Conservation (phyloP, 164 flowering plant genomes). For the Brasenia schreberi region DNA sequence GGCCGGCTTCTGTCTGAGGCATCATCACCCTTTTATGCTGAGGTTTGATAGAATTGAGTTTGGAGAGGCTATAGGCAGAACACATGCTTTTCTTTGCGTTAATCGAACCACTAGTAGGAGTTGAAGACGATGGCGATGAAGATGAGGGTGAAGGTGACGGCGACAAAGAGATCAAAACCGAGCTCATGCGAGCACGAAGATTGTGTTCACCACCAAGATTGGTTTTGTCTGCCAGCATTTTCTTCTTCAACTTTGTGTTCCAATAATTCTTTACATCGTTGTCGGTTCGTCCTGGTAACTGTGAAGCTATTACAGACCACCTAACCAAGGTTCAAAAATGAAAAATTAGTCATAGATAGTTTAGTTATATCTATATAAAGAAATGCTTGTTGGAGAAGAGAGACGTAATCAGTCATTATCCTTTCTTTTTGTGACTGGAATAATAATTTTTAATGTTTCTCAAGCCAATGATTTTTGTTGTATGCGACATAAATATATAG, state of each 20-base stretch:
- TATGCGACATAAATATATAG: not conserved
- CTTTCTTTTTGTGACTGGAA: not conserved
- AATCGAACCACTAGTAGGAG: not conserved
- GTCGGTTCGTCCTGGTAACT: constrained; percentile 65
- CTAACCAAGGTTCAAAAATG: constrained; percentile 13
- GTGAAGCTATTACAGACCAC: constrained; percentile 69
- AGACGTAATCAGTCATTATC: not conserved
- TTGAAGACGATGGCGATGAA: not conserved
- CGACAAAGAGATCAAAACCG: constrained; percentile 3
- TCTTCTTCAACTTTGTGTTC: constrained; percentile 77
- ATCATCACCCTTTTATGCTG: not conserved
- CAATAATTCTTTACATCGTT: constrained; percentile 77
- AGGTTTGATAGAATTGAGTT: not conserved
- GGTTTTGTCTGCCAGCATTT: constrained; percentile 17
- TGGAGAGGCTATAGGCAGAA: not conserved
- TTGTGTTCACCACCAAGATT: not conserved
- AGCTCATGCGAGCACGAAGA: constrained; percentile 1
- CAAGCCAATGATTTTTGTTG: not conserved
- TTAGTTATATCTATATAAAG: not conserved
- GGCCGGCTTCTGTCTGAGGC: constrained; percentile 3
- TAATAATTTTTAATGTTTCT: too few species aligned
- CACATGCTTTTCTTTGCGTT: not conserved
- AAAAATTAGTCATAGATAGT: not conserved
- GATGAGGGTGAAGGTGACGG: constrained; percentile 4
- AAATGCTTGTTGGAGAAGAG: not conserved